A percentile compares a stretch with the other conserved stretches of the same genome.
Evolutionary conservation across 306 rosid genomes (phyloP).

Genomic region (Cicer bijugum): DNA sequence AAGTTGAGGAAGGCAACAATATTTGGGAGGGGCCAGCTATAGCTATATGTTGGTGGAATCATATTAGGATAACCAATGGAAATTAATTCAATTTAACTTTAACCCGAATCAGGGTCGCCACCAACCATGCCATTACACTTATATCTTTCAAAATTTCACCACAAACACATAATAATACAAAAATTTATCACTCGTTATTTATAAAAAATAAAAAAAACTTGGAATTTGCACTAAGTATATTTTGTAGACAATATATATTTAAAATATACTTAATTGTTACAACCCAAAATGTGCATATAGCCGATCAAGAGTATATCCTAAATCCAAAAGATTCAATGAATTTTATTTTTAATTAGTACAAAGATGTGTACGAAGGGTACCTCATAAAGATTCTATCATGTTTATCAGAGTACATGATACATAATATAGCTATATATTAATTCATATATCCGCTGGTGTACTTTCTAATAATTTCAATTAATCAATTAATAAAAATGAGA

Average conservation of each 20-base stretch:
- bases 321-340: slow-evolving; percentile 18
- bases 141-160: slow-evolving; percentile 10
- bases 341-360: slow-evolving; percentile 23
- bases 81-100: slow-evolving; percentile 40
- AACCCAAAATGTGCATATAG: slow-evolving; percentile 1
- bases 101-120: slow-evolving; percentile 16
- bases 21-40: slow-evolving; percentile 51
- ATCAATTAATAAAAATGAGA: background rate
- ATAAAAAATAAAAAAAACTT: no score
- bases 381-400: slow-evolving; percentile 25
- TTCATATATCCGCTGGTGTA: background rate
- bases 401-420: slow-evolving; percentile 11
- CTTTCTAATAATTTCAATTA: slow-evolving; percentile 17
- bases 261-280: no score
- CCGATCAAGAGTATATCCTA: slow-evolving; percentile 8
- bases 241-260: no score
- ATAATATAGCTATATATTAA: background rate
- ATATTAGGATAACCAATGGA: slow-evolving; percentile 44
- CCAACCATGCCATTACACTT: background rate
- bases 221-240: no score
- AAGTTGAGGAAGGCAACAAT: slow-evolving; percentile 48
- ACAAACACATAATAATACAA: slow-evolving; percentile 19
- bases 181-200: background rate
- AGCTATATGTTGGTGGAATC: slow-evolving; percentile 54
- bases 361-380: slow-evolving; percentile 38